phyloP scores from a whole-genome alignment of 192 early-diverging fungal genomes.

The Mortierella claussenii region DNA sequence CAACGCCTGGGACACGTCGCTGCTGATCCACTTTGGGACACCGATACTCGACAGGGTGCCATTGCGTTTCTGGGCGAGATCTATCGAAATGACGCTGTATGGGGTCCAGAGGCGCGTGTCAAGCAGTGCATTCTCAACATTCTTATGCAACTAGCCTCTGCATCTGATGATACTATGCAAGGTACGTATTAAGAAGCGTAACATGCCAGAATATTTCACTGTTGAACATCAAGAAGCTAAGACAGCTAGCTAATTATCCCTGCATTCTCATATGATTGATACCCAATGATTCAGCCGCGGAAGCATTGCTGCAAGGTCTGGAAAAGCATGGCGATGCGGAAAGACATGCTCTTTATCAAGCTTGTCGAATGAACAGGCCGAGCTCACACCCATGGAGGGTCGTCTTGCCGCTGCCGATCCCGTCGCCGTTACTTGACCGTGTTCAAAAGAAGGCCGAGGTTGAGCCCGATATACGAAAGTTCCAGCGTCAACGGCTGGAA shows the following conservation, averaged over 20 bases:
- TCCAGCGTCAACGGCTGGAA: neutral
- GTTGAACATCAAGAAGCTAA: no score
- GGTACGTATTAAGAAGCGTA: neutral
- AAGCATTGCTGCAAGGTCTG: no score
- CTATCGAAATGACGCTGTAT: neutral
- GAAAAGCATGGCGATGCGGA: no score
- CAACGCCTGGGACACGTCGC: conserved; percentile 6
- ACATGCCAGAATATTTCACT: neutral
- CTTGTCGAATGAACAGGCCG: neutral
- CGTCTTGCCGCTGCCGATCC: neutral
- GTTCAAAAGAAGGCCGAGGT: conserved; percentile 5
- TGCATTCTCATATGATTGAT: no score
- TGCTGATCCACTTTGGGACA: neutral
- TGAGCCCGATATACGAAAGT: neutral
- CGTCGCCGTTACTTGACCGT: neutral
- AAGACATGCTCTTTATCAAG: no score
- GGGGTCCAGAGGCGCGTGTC: conserved; percentile 1
- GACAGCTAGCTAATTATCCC: no score
- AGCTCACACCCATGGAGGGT: neutral
- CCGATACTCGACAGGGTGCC: neutral
- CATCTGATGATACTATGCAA: neutral
- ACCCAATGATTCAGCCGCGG: no score
- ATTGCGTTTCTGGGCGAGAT: conserved; percentile 11
- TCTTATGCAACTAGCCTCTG: neutral
- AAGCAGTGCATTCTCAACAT: conserved; percentile 14